Evolutionary conservation across 805 yeast species (phyloP).

Genomic region (Sungouiozyma intestinalis): DNA sequence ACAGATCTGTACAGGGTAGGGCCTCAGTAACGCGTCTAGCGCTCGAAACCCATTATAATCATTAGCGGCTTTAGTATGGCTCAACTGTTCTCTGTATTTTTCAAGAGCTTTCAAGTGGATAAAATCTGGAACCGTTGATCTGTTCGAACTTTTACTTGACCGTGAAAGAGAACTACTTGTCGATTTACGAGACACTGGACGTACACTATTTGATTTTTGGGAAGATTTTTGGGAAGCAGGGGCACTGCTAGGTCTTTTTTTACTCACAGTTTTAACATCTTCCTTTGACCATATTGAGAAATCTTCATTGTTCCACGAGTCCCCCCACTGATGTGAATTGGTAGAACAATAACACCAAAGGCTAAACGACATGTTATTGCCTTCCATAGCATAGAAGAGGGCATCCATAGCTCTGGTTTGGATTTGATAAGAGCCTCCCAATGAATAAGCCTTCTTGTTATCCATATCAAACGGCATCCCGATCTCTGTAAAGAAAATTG

Average conservation of each 20-base stretch:
- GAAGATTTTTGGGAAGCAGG: neutral
- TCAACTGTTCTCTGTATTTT: neutral
- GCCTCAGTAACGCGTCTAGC: conserved; percentile 63
- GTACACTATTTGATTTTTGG: neutral
- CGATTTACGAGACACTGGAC: neutral
- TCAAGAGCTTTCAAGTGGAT: conserved; percentile 1
- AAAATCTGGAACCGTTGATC: conserved; percentile 1
- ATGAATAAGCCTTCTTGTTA: conserved; percentile 53
- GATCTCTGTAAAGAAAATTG: conserved; percentile 81
- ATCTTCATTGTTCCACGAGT: conserved; percentile 89
- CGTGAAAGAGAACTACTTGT: neutral
- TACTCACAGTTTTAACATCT: conserved; percentile 25
- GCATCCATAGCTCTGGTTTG: conserved; percentile 86
- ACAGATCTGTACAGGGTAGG: conserved; percentile 53
- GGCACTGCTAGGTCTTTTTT: neutral
- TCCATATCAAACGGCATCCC: conserved; percentile 98
- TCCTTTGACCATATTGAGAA: conserved; percentile 77
- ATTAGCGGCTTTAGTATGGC: conserved; percentile 1
- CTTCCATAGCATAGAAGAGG: conserved; percentile 66
- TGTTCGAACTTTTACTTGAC: neutral
- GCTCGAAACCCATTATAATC: conserved; percentile 56
- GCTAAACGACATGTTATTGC: conserved; percentile 58
- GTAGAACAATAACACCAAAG: conserved; percentile 75
- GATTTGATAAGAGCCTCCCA: conserved; percentile 58
- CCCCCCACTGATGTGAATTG: conserved; percentile 81